Conservation (phyloP, 2,329 filamentous ascomycete species). For the Hymenoscyphus albidus region DNA sequence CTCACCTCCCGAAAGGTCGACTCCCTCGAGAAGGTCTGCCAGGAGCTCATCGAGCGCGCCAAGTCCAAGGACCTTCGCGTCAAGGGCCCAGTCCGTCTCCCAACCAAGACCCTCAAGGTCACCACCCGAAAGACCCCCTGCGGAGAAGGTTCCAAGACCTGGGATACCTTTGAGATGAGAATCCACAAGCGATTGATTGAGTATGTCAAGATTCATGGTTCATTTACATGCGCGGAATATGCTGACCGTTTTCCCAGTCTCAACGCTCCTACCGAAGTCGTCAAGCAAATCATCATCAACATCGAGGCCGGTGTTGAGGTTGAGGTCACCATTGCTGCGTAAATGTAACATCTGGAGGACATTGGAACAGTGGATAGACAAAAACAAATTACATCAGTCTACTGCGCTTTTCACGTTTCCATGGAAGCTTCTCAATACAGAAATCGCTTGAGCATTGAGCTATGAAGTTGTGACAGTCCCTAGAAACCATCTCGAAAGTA, state of each 20-base stretch:
- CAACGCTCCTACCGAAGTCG: slow-evolving; percentile 94
- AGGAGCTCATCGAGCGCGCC: slow-evolving; percentile 96
- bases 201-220: slow-evolving; percentile 45
- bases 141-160: slow-evolving; percentile 99
- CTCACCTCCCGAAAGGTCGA: slow-evolving; percentile 91
- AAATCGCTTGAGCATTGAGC: slow-evolving; percentile 3
- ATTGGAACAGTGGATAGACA: not conserved
- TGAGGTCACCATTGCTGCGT: slow-evolving; percentile 87
- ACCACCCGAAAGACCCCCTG: slow-evolving; percentile 90
- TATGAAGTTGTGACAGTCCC: not conserved
- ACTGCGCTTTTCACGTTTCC: not conserved
- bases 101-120: slow-evolving; percentile 88
- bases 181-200: slow-evolving; percentile 99
- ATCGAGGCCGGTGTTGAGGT: slow-evolving; percentile 92
- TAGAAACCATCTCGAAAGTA: slow-evolving; percentile 1
- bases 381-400: slow-evolving; percentile 1
- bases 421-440: not conserved
- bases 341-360: slow-evolving; percentile 36
- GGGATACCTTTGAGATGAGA: slow-evolving; percentile 98
- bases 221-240: not conserved
- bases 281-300: slow-evolving; percentile 96
- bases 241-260: slow-evolving; percentile 50
- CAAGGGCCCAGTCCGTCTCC: slow-evolving; percentile 96
- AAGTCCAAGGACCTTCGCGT: slow-evolving; percentile 97
- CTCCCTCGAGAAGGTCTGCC: slow-evolving; percentile 96